Base-by-base conservation (phyloP, 176 grass and related monocot genomes). In the Paspalum notatum region DNA sequence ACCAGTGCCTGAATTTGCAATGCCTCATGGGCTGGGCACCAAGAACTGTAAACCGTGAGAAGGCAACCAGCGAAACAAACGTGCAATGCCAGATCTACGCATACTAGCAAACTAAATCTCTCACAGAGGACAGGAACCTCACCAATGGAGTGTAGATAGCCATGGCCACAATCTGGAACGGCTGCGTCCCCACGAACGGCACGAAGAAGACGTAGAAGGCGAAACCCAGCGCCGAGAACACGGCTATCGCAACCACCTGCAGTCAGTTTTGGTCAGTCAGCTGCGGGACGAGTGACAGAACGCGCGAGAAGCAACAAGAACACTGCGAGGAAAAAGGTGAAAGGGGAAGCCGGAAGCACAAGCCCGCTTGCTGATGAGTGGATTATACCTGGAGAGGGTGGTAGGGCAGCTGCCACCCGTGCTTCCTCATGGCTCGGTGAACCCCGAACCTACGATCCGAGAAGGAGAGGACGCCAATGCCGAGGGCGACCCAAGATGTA, bases 331-430 rank as follows among this genome's bases (percentile, higher is more conserved):
- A 39, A 32, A 81, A 38, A 46, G 2, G 62, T 40, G n/a, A 32
- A 81, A 38, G 53, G 2, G 62, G 40, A 22, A 64, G 49, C 24
- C 13, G 46, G 9, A 50, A 25, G 68, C 40, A 75, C 20, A 59
- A 32, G 5, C 52, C 72, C 52, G 12, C 61, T 1, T 6, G 8
- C 38, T 53, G 57, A 10, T 14, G 41, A 66, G 57, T 80, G 32
- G 27, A 54, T 21, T 25, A 54, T 72, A 85, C 93, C 90, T 97
- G 96, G 43, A 98, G 88, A 63, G 96, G 96, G 83, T 98, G 92
- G 88, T 98, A 98, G 12, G 96, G 96, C 38, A 98, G 90, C 84
- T 98, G 88, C 96, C 96, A 98, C 12, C 96, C 96, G 85, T 98
- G 90, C 79, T 93, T 98, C 92, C 96, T 98, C 96, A 98, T 98